phyloP scores from a whole-genome alignment of 2,329 filamentous ascomycete species.

The Waltergamsia citrina region DNA sequence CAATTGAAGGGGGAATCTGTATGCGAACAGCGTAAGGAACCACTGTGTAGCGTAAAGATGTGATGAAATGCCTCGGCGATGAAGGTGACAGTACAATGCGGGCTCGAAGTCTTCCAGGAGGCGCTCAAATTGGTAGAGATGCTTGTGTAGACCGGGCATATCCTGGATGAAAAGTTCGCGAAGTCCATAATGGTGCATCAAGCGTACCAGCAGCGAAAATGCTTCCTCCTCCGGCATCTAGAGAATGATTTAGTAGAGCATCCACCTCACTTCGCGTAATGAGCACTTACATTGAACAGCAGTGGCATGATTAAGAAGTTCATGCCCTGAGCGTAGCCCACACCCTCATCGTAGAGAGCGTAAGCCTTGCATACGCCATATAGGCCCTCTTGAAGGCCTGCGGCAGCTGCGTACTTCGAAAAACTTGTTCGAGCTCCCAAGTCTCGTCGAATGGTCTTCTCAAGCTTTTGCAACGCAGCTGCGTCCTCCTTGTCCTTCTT shows the following conservation, averaged over 20 bases:
- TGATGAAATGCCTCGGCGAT: slow-evolving; percentile 75
- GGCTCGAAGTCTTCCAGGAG: slow-evolving; percentile 90
- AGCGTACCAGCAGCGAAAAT: slow-evolving; percentile 80
- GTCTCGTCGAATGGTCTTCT: slow-evolving; percentile 86
- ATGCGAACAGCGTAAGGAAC: slow-evolving; percentile 98
- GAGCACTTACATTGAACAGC: slow-evolving; percentile 69
- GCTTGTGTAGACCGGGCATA: slow-evolving; percentile 91
- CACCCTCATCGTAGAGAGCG: slow-evolving; percentile 85
- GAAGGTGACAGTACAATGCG: slow-evolving; percentile 87
- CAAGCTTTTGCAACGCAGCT: slow-evolving; percentile 66
- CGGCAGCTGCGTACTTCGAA: slow-evolving; percentile 87
- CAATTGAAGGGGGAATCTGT: slow-evolving; percentile 91
- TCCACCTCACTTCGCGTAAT: background rate
- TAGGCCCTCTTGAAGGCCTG: slow-evolving; percentile 84
- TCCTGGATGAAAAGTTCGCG: slow-evolving; percentile 90
- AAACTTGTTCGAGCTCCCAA: slow-evolving; percentile 89
- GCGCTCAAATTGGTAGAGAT: slow-evolving; percentile 90
- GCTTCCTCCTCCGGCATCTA: slow-evolving; percentile 96
- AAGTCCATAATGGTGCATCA: slow-evolving; percentile 95
- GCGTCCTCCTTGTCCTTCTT: slow-evolving; percentile 73
- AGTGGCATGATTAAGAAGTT: slow-evolving; percentile 97
- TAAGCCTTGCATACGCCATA: slow-evolving; percentile 98
- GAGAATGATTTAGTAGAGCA: slow-evolving; percentile 11
- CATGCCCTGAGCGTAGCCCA: slow-evolving; percentile 97
- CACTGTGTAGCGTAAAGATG: slow-evolving; percentile 97